Evolutionary conservation across 2,329 filamentous ascomycete species (phyloP), one percentile per base, ranked within the genome.

Genomic region (Neophaeococcomyces mojaviensis): DNA sequence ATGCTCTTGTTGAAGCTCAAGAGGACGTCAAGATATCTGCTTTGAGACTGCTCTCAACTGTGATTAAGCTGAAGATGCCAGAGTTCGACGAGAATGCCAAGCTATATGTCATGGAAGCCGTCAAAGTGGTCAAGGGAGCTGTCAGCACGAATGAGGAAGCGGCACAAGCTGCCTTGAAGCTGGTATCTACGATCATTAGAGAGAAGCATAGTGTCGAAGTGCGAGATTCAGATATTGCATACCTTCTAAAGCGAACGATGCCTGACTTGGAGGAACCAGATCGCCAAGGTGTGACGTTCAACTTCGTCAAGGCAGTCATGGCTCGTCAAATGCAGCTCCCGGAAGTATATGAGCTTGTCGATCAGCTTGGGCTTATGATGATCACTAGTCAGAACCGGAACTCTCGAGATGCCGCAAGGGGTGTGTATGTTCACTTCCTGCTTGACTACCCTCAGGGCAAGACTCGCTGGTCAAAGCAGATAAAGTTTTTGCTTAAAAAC

Each of bases 381-480:
- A 85, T 98, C 47, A 95, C 86, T 36, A 97, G 97, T 61, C 87
- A 95, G 52, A 89, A 94, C 56, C 84, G 85, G 56, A 82, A 85
- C 53, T 90, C 90, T 2, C 79, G 92, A 43, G 88, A 96, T 62
- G 73, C 94, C 31, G 89, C 90, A 12, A 78, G 92, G 47, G 88
- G 88, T 16, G 84, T 88, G 12, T 98, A 94, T 65, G 84, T 95
- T 64, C 88, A 96, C 55, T 98, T 98, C 68, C 71, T 98, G 46
- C 80, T 89, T 54, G 88, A 96, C 44, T 98, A 96, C 60, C 90
- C 92, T 0, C 92, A 97, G 63, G 88, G 85, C 58, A 89, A 88
- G 65, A 85, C 81, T 52, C 78, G 92, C 12, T 94, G 92, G 82
- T 77, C 79, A 32, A 94, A 94, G 62, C 90, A 97, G 61, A 76